A percentile compares a stretch with the other conserved stretches of the same genome.
Conservation (phyloP, 768 basidiomycete species). For the Russula griseocarnosa region DNA sequence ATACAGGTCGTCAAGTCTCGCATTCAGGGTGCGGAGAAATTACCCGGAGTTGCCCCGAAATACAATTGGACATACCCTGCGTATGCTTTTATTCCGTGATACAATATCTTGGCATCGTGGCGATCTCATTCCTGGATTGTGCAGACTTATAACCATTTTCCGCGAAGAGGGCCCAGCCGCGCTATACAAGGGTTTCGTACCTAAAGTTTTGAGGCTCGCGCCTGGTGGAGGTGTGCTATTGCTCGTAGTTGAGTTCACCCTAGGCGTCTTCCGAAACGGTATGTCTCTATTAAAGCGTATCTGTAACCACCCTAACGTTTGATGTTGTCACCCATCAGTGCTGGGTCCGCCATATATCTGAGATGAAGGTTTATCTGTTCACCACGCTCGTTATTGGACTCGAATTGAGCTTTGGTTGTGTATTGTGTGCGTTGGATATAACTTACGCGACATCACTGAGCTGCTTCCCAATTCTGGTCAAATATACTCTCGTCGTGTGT, state of each 20-base stretch:
- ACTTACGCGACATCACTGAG: too few species aligned
- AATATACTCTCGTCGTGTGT: too few species aligned
- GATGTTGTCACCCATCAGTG: not conserved
- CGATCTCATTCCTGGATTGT: not conserved
- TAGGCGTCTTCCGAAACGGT: constrained; percentile 74
- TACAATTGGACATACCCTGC: constrained; percentile 97
- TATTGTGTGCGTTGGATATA: not conserved
- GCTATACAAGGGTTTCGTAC: constrained; percentile 92
- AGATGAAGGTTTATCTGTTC: not conserved
- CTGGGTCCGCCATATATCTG: constrained; percentile 23
- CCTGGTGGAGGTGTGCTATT: constrained; percentile 94
- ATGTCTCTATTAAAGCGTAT: not conserved
- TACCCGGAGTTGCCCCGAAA: constrained; percentile 59
- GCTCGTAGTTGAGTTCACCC: constrained; percentile 86
- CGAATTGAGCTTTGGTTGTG: not conserved
- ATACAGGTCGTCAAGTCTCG: constrained; percentile 90
- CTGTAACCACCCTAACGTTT: not conserved
- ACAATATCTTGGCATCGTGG: not conserved
- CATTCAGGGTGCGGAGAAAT: constrained; percentile 70
- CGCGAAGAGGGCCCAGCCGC: constrained; percentile 84
- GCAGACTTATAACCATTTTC: constrained; percentile 64
- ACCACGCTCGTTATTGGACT: not conserved
- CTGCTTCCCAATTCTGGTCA: too few species aligned
- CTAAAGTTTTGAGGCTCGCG: constrained; percentile 91
- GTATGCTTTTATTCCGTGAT: constrained; percentile 28